phyloP scores from a whole-genome alignment of 2,329 filamentous ascomycete genomes.

The Parastagonospora nodorum region DNA sequence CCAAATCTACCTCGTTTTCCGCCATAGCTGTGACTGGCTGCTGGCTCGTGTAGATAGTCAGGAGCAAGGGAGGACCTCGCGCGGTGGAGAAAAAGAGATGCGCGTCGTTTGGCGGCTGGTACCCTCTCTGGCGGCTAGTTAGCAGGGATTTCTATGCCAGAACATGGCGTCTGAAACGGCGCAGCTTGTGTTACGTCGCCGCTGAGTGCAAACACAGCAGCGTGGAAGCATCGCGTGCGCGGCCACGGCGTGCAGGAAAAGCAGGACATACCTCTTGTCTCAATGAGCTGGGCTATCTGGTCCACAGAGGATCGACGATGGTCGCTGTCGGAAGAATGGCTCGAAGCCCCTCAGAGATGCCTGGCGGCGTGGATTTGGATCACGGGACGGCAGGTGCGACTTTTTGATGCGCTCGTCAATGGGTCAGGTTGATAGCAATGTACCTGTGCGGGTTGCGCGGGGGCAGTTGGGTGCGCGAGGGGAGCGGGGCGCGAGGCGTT shows the following conservation, averaged over 20 bases:
- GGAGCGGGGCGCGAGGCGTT: slow-evolving; percentile 39
- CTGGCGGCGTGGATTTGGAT: slow-evolving; percentile 38
- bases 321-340: slow-evolving; percentile 43
- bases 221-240: slow-evolving; percentile 5
- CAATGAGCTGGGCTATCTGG: slow-evolving; percentile 23
- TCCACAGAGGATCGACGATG: slow-evolving; percentile 24
- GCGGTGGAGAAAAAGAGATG: slow-evolving; percentile 32
- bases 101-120: slow-evolving; percentile 29
- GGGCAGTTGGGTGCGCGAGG: slow-evolving; percentile 35
- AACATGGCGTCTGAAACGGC: slow-evolving; percentile 6
- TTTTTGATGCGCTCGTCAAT: slow-evolving; percentile 35
- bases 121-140: slow-evolving; percentile 26
- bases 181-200: slow-evolving; percentile 14
- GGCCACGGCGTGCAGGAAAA: slow-evolving; percentile 1
- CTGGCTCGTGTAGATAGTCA: slow-evolving; percentile 18
- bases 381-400: slow-evolving; percentile 39
- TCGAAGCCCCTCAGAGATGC: slow-evolving; percentile 48
- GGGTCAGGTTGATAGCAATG: slow-evolving; percentile 23
- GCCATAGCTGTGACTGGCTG: slow-evolving; percentile 64
- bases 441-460: slow-evolving; percentile 39
- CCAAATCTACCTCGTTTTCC: slow-evolving; percentile 93
- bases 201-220: slow-evolving; percentile 18
- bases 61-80: slow-evolving; percentile 44
- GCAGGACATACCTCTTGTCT: slow-evolving; percentile 38
- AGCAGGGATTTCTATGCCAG: slow-evolving; percentile 18